phyloP scores from a whole-genome alignment of 1,139 yeast species.

The Kodamaea ohmeri region DNA sequence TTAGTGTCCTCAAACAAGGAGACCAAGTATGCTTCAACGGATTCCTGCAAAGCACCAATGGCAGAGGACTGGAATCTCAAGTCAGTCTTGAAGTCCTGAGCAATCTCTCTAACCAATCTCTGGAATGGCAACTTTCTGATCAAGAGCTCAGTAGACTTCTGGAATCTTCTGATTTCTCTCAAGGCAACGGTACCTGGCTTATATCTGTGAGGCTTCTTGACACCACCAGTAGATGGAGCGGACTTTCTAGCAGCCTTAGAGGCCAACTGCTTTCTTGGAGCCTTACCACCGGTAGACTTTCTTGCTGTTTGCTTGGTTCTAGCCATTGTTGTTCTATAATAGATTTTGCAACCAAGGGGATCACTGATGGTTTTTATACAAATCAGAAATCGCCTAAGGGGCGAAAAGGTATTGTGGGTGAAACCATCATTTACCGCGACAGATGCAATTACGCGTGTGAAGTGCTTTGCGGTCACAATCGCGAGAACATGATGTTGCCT shows the following conservation, averaged over 20 bases:
- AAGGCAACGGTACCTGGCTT: conserved; percentile 99
- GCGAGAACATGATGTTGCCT: not conserved
- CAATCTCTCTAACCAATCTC: conserved; percentile 97
- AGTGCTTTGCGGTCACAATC: conserved; percentile 2
- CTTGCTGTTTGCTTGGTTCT: conserved; percentile 99
- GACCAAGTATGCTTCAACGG: conserved; percentile 94
- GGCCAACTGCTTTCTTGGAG: conserved; percentile 99
- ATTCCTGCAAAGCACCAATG: conserved; percentile 98
- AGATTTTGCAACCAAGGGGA: not conserved
- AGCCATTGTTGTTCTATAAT: conserved; percentile 55
- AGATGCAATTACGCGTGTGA: too few species aligned
- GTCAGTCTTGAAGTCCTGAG: conserved; percentile 97
- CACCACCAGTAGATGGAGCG: conserved; percentile 98
- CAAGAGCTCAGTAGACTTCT: conserved; percentile 93
- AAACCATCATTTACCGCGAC: not conserved
- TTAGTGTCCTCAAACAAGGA: conserved; percentile 93
- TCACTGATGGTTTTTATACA: conserved; percentile 1
- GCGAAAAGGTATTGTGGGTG: not conserved
- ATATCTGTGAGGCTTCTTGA: conserved; percentile 99
- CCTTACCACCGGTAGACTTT: conserved; percentile 99
- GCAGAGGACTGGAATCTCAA: conserved; percentile 98
- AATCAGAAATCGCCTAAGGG: not conserved
- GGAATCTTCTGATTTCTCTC: conserved; percentile 99
- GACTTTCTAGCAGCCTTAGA: conserved; percentile 99
- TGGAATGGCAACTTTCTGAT: conserved; percentile 99